These are phyloP conservation scores for Trapa bicornis DNA, from an alignment of 345 rosid genomes.

Conservation along the genomic window DNA sequence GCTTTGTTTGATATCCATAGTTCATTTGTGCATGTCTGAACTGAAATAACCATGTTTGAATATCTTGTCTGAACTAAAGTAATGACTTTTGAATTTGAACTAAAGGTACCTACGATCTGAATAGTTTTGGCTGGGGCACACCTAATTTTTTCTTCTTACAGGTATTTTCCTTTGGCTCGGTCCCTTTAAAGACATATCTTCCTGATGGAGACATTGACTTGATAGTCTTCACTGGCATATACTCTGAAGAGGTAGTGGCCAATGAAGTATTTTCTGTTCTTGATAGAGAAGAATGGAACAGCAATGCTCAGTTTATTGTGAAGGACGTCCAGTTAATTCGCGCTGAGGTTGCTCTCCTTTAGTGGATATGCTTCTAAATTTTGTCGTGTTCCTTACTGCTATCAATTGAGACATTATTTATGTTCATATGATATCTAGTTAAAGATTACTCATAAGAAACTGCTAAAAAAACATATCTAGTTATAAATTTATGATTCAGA, in stretches of 20 bases:
- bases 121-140: not conserved
- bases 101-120: not conserved
- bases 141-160: slow-evolving; percentile 13
- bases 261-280: slow-evolving; percentile 43
- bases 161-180: slow-evolving; percentile 92
- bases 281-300: slow-evolving; percentile 55
- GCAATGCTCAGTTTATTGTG: slow-evolving; percentile 43
- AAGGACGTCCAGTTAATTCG: slow-evolving; percentile 64
- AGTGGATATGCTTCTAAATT: slow-evolving; percentile 1
- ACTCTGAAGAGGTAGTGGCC: slow-evolving; percentile 53
- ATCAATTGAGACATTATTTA: not conserved
- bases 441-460: not conserved
- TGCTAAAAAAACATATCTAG: not conserved
- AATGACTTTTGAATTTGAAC: not conserved
- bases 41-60: not conserved
- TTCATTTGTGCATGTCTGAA: not conserved
- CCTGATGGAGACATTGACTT: slow-evolving; percentile 95
- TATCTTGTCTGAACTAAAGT: not conserved
- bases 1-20: not conserved
- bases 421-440: not conserved
- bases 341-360: slow-evolving; percentile 47
- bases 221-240: slow-evolving; percentile 55
- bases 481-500: not conserved
- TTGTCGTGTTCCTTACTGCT: not conserved
- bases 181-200: slow-evolving; percentile 86